These are phyloP conservation scores for Phytophthora chlamydospora DNA, from an alignment of 352 stramenopile genomes.

Conservation along the genomic window DNA sequence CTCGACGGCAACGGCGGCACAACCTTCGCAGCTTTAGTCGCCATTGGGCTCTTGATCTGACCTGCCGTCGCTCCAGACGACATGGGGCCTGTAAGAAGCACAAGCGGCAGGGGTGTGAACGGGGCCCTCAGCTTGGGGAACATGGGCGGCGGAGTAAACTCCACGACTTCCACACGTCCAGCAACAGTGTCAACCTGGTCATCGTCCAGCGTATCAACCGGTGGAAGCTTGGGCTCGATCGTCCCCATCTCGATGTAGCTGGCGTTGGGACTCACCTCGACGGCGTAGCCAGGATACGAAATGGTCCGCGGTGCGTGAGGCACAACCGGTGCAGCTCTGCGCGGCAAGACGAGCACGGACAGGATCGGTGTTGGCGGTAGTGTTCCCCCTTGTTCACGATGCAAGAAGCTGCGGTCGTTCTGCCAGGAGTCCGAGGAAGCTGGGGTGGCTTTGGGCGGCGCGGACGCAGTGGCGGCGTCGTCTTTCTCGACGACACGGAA, in stretches of 20 bases:
- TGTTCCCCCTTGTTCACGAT: slow-evolving; percentile 23
- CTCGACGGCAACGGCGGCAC: slow-evolving; percentile 19
- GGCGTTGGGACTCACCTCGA: slow-evolving; percentile 57
- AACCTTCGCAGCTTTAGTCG: slow-evolving; percentile 17
- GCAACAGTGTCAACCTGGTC: slow-evolving; percentile 4
- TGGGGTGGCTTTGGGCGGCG: neutral
- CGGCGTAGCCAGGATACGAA: slow-evolving; percentile 48
- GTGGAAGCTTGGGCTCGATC: slow-evolving; percentile 59
- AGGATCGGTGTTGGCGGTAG: slow-evolving; percentile 45
- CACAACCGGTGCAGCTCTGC: slow-evolving; percentile 28
- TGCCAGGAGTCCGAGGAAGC: slow-evolving; percentile 45
- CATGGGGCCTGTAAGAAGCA: neutral
- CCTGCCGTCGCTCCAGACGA: neutral
- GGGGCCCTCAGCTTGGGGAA: slow-evolving; percentile 47
- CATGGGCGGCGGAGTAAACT: slow-evolving; percentile 53
- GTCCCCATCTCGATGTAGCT: slow-evolving; percentile 65
- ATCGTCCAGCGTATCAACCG: slow-evolving; percentile 20
- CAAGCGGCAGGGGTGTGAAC: slow-evolving; percentile 24
- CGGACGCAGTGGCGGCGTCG: slow-evolving; percentile 19
- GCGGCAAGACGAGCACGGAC: slow-evolving; percentile 29
- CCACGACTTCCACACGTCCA: slow-evolving; percentile 16
- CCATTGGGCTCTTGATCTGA: slow-evolving; percentile 12
- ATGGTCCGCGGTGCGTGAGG: slow-evolving; percentile 43
- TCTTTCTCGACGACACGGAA: slow-evolving; percentile 67
- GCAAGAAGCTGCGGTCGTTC: slow-evolving; percentile 62